Evolutionary conservation across 1,284 basidiomycete genomes (phyloP).

Genomic region (Volvariella surrecta): DNA sequence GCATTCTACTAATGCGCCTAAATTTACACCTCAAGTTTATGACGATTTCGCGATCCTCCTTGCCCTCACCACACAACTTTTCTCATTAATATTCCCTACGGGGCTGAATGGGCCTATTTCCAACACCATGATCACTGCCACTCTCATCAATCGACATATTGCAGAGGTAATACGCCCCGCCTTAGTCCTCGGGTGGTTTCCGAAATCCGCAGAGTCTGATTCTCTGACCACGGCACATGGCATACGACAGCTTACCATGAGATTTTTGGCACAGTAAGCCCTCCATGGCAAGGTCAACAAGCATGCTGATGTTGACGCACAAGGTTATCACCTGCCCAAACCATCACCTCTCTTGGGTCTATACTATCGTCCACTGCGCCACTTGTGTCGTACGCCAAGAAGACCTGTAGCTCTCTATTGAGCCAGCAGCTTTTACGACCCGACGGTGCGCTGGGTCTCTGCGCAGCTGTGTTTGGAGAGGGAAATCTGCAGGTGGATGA

Average conservation of each 20-base stretch:
- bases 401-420: slow-evolving; percentile 49
- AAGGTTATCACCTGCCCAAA: slow-evolving; percentile 56
- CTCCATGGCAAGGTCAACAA: slow-evolving; percentile 8
- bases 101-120: slow-evolving; percentile 35
- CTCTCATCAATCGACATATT: slow-evolving; percentile 48
- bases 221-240: slow-evolving; percentile 22
- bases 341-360: slow-evolving; percentile 53
- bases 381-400: slow-evolving; percentile 42
- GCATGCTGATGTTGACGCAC: slow-evolving; percentile 7
- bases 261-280: slow-evolving; percentile 52
- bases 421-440: slow-evolving; percentile 60
- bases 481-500: slow-evolving; percentile 39
- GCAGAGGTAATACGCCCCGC: slow-evolving; percentile 49
- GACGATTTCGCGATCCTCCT: slow-evolving; percentile 37
- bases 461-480: slow-evolving; percentile 58
- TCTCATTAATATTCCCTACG: slow-evolving; percentile 41
- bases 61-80: slow-evolving; percentile 30
- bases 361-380: slow-evolving; percentile 38
- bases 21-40: slow-evolving; percentile 12
- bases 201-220: slow-evolving; percentile 36
- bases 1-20: slow-evolving; percentile 35
- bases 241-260: slow-evolving; percentile 39
- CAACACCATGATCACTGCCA: slow-evolving; percentile 52
- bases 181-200: slow-evolving; percentile 63
- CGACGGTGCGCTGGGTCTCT: slow-evolving; percentile 59